Percentiles rank a stretch among this genome's conserved stretches.
Conservation (phyloP, 2,329 filamentous ascomycete genomes). For the Zasmidium angulare region DNA sequence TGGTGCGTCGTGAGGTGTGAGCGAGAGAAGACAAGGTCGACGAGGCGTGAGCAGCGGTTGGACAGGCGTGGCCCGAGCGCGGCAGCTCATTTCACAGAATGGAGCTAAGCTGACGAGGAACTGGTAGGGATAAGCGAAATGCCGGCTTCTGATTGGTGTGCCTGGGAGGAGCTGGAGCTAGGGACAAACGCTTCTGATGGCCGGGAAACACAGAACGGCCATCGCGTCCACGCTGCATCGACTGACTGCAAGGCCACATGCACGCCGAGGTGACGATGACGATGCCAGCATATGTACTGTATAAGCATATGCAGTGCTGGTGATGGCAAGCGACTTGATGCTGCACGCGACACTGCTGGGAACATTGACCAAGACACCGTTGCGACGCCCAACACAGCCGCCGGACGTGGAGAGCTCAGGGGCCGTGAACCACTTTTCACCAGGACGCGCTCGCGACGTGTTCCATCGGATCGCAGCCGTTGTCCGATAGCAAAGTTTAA, state of each 20-base stretch:
- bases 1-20: background rate
- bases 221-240: background rate
- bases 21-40: constrained; percentile 1
- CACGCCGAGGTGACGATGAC: background rate
- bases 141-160: background rate
- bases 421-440: background rate
- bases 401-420: background rate
- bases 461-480: background rate
- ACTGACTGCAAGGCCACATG: background rate
- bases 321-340: no score
- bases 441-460: background rate
- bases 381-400: background rate
- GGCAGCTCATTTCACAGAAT: no score
- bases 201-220: background rate
- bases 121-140: background rate
- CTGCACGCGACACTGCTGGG: background rate
- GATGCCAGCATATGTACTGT: background rate
- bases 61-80: no score
- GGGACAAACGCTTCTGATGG: no score
- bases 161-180: no score
- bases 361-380: background rate
- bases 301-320: no score
- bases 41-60: background rate
- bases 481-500: background rate
- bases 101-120: no score